Evolutionary conservation across 495 filamentous ascomycete species (phyloP).

Genomic region (Podospora appendiculata): DNA sequence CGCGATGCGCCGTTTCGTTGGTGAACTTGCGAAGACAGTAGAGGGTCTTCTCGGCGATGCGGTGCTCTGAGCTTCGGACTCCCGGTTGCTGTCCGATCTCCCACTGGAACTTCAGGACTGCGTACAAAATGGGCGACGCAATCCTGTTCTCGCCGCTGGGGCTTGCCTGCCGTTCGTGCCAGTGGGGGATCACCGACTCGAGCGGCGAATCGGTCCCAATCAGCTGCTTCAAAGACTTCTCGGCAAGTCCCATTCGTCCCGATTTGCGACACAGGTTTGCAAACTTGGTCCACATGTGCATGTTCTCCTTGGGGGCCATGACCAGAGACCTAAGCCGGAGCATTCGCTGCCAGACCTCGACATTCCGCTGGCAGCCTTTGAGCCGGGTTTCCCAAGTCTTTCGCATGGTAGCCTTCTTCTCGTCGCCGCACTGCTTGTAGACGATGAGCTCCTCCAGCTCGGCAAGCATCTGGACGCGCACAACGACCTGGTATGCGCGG

Average conservation of each 20-base stretch:
- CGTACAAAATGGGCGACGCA: slow-evolving; percentile 78
- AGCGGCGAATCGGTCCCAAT: slow-evolving; percentile 55
- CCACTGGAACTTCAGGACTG: slow-evolving; percentile 93
- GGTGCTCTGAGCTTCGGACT: slow-evolving; percentile 27
- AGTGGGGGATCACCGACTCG: slow-evolving; percentile 46
- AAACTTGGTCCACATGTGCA: slow-evolving; percentile 99
- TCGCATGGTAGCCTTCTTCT: slow-evolving; percentile 85
- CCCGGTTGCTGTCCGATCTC: slow-evolving; percentile 53
- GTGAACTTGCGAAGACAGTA: slow-evolving; percentile 78
- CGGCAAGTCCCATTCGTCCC: slow-evolving; percentile 87
- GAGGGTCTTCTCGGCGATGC: slow-evolving; percentile 54
- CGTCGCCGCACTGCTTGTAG: slow-evolving; percentile 86
- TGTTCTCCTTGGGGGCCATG: slow-evolving; percentile 81
- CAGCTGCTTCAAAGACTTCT: slow-evolving; percentile 80
- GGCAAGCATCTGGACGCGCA: slow-evolving; percentile 96
- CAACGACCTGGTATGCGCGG: slow-evolving; percentile 88
- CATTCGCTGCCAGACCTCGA: slow-evolving; percentile 98
- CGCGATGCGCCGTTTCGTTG: slow-evolving; percentile 62
- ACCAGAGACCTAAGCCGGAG: slow-evolving; percentile 90
- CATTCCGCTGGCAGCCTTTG: slow-evolving; percentile 91
- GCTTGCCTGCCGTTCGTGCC: slow-evolving; percentile 41
- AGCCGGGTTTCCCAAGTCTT: slow-evolving; percentile 91
- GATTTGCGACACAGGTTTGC: slow-evolving; percentile 96
- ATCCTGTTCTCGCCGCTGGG: slow-evolving; percentile 29
- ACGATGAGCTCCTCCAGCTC: slow-evolving; percentile 96